Evolutionary conservation across 768 basidiomycete species (phyloP).

Genomic region (Boletales sp.): DNA sequence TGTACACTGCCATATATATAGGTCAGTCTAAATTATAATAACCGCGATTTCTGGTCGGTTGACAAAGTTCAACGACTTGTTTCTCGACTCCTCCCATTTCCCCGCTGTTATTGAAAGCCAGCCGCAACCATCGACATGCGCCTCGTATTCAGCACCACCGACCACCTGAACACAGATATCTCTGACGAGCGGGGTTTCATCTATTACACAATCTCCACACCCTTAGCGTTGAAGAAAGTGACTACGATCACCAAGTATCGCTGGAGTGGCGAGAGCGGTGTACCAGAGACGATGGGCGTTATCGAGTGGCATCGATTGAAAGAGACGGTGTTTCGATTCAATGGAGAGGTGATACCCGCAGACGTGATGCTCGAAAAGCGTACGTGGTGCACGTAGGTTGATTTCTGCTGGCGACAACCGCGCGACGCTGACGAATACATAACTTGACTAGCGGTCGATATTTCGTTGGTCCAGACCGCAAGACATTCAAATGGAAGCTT

Average conservation of each 20-base stretch:
- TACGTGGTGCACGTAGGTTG: conserved; percentile 16
- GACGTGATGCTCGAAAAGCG: conserved; percentile 12
- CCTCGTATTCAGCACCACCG: conserved; percentile 17
- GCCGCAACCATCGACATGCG: neutral
- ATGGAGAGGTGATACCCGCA: conserved; percentile 10
- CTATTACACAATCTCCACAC: conserved; percentile 20
- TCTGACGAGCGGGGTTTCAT: conserved; percentile 16
- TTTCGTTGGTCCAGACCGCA: conserved; percentile 30
- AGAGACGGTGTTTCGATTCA: conserved; percentile 11
- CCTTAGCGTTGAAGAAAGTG: conserved; percentile 7
- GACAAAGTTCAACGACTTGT: neutral
- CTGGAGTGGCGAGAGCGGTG: conserved; percentile 8
- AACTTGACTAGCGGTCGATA: conserved; percentile 24
- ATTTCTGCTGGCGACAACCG: neutral
- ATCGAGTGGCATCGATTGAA: conserved; percentile 24
- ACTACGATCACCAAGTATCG: conserved; percentile 27
- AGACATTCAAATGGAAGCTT: conserved; percentile 32
- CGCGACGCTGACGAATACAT: neutral
- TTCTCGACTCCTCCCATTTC: neutral
- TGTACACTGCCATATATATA: neutral
- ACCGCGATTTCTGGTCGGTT: neutral
- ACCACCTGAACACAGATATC: conserved; percentile 21
- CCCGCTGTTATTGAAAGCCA: too few relatives aligned
- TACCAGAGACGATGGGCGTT: conserved; percentile 20
- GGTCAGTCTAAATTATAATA: neutral